Evolutionary conservation across 371 early-diverging fungal genomes (phyloP).

Genomic region (Paraphysoderma sedebokerense): DNA sequence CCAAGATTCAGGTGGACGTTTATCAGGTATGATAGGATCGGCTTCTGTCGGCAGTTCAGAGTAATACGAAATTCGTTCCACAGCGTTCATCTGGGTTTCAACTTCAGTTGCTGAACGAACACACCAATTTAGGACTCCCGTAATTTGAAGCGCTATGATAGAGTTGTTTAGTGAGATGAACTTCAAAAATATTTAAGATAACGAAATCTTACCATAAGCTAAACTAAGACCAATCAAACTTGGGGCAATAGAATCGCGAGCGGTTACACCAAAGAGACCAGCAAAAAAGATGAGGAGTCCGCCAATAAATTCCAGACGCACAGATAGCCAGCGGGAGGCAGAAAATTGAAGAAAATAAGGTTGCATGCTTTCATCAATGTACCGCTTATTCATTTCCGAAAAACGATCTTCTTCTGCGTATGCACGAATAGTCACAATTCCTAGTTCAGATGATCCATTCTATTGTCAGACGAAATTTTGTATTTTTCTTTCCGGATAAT

Average conservation of each 20-base stretch:
- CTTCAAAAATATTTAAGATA: too few species aligned
- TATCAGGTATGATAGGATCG: slow-evolving; percentile 29
- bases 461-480: too few species aligned
- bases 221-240: slow-evolving; percentile 70
- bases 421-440: slow-evolving; percentile 1
- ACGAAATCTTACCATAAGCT: too few species aligned
- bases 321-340: slow-evolving; percentile 49
- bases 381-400: background rate
- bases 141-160: slow-evolving; percentile 69
- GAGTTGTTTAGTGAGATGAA: too few species aligned
- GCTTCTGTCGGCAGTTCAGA: slow-evolving; percentile 64
- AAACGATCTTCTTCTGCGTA: background rate
- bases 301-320: slow-evolving; percentile 70
- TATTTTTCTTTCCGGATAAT: too few species aligned
- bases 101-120: slow-evolving; percentile 31
- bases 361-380: background rate
- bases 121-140: slow-evolving; percentile 70
- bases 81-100: slow-evolving; percentile 57
- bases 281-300: slow-evolving; percentile 6
- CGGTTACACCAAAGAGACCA: background rate
- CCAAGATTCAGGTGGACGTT: slow-evolving; percentile 22
- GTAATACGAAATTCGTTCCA: slow-evolving; percentile 73
- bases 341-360: background rate
- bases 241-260: slow-evolving; percentile 8
- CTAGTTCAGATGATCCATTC: too few species aligned